Evolutionary conservation across 2,329 filamentous ascomycete species (phyloP).

Genomic region (Lecanoromycetidae sp.): DNA sequence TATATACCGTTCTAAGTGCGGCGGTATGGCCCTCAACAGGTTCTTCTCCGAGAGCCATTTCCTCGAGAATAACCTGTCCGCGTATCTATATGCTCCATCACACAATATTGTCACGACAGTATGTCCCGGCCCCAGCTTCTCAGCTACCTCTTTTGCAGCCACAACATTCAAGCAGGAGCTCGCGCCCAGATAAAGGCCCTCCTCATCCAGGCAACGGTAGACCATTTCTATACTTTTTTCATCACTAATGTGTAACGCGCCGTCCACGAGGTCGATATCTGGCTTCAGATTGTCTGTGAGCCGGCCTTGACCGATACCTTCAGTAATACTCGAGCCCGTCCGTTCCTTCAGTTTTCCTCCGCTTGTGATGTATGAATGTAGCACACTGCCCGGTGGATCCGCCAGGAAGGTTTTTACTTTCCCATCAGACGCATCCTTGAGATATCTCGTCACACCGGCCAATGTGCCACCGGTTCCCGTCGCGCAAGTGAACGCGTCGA

Average conservation of each 20-base stretch:
- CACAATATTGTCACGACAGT: conserved; percentile 90
- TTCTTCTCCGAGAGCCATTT: conserved; percentile 86
- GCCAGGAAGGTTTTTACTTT: conserved; percentile 79
- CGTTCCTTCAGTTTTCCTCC: conserved; percentile 76
- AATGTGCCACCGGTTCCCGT: conserved; percentile 89
- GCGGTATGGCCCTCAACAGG: conserved; percentile 65
- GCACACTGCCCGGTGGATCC: conserved; percentile 83
- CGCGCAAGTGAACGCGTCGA: conserved; percentile 92
- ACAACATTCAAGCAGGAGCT: conserved; percentile 92
- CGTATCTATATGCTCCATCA: conserved; percentile 95
- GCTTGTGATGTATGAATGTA: conserved; percentile 81
- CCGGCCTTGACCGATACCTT: conserved; percentile 92
- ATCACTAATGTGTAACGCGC: conserved; percentile 71
- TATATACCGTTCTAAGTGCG: conserved; percentile 84
- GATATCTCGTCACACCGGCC: conserved; percentile 73
- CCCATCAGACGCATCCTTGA: conserved; percentile 71
- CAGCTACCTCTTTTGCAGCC: conserved; percentile 83
- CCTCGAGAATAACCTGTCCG: conserved; percentile 80
- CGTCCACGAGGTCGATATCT: conserved; percentile 75
- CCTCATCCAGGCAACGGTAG: conserved; percentile 88
- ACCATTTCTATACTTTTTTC: conserved; percentile 97
- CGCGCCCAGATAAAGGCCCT: conserved; percentile 87
- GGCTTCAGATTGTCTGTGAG: conserved; percentile 88
- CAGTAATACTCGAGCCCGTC: conserved; percentile 78
- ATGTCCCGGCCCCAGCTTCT: conserved; percentile 76